Conservation (phyloP, 108 stramenopile species). For the Seminavis robusta region DNA sequence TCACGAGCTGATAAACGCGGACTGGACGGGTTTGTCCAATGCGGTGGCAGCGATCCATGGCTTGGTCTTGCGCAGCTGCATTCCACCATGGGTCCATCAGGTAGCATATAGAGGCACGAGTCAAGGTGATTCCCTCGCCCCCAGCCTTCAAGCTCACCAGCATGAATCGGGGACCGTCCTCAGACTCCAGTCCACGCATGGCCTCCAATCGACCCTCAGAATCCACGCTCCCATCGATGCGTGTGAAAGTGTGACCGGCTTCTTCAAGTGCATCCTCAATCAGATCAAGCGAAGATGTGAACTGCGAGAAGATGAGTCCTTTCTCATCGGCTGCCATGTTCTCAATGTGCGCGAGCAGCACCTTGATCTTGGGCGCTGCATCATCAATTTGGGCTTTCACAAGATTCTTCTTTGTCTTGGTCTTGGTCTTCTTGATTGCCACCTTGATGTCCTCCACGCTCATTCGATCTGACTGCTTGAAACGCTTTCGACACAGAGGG, state of each 20-base stretch:
- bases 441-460: constrained; percentile 10
- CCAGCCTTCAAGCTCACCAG: constrained; percentile 14
- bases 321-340: constrained; percentile 48
- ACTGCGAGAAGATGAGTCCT: constrained; percentile 61
- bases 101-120: constrained; percentile 52
- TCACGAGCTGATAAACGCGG: constrained; percentile 35
- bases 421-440: constrained; percentile 8
- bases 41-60: constrained; percentile 43
- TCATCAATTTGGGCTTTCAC: too few relatives aligned
- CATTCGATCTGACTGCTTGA: constrained; percentile 30
- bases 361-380: constrained; percentile 33
- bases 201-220: constrained; percentile 31
- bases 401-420: neutral
- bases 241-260: constrained; percentile 37
- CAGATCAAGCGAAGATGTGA: constrained; percentile 59
- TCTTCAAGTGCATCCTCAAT: constrained; percentile 42
- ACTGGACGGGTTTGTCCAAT: constrained; percentile 48
- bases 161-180: constrained; percentile 43
- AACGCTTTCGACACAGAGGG: constrained; percentile 42
- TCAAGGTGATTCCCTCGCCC: constrained; percentile 76
- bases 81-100: constrained; percentile 70
- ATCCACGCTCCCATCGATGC: constrained; percentile 49
- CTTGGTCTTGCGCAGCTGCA: neutral
- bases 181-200: constrained; percentile 30
- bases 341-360: constrained; percentile 27